phyloP scores from a whole-genome alignment of 345 rosid species.

The Bretschneidera sinensis region DNA sequence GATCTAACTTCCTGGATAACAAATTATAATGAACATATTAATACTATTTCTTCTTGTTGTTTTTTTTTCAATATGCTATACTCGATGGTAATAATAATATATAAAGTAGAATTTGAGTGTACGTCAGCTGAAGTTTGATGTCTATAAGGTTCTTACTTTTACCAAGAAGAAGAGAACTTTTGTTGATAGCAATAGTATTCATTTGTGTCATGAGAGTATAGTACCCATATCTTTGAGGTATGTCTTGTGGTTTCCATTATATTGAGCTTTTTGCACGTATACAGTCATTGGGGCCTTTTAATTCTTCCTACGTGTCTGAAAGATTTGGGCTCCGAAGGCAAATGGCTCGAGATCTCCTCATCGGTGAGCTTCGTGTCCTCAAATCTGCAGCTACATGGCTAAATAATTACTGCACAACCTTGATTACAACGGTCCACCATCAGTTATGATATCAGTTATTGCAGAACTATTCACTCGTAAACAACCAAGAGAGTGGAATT shows the following conservation, averaged over 20 bases:
- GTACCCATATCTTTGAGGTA: neutral
- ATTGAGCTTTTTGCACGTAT: slow-evolving; percentile 1
- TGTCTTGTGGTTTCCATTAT: neutral
- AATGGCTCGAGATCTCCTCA: slow-evolving; percentile 66
- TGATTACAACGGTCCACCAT: slow-evolving; percentile 5
- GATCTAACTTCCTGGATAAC: no score
- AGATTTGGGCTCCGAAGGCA: slow-evolving; percentile 33
- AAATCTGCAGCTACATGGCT: slow-evolving; percentile 70
- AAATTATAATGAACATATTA: no score
- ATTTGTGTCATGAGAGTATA: no score
- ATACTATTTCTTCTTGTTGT: no score
- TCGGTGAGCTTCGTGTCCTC: slow-evolving; percentile 68
- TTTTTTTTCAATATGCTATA: no score
- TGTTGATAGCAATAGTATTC: neutral
- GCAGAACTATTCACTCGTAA: neutral
- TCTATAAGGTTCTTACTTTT: neutral
- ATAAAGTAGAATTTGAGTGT: no score
- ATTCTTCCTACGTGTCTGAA: slow-evolving; percentile 13
- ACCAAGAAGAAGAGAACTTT: neutral
- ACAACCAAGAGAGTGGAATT: neutral
- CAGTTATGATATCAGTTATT: neutral
- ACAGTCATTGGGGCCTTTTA: slow-evolving; percentile 40
- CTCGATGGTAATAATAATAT: no score
- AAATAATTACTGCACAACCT: slow-evolving; percentile 42
- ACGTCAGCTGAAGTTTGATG: neutral